These are phyloP conservation scores for Torulaspora indica DNA, from an alignment of 805 yeast species.

Conservation along the genomic window DNA sequence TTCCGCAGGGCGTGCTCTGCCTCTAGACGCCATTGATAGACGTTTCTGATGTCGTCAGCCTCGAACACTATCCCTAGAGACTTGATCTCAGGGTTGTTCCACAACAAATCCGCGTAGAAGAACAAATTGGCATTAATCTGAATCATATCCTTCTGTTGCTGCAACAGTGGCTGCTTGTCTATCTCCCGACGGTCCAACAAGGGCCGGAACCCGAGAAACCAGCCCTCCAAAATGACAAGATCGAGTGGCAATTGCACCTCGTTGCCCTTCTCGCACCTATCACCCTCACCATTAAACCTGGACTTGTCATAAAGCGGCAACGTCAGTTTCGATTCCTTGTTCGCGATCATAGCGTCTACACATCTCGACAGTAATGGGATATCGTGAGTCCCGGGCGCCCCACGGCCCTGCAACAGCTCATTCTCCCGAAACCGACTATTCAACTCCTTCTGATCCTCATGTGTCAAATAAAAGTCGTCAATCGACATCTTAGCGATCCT, in stretches of 20 bases:
- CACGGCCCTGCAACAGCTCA: constrained; percentile 66
- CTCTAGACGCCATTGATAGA: constrained; percentile 73
- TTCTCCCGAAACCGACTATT: constrained; percentile 43
- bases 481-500: constrained; percentile 54
- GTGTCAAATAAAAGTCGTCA: constrained; percentile 81
- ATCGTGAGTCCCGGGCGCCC: constrained; percentile 94
- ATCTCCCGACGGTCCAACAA: constrained; percentile 31
- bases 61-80: constrained; percentile 59
- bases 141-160: constrained; percentile 31
- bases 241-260: constrained; percentile 43
- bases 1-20: constrained; percentile 39
- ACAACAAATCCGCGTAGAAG: constrained; percentile 43
- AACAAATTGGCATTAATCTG: constrained; percentile 50
- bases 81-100: constrained; percentile 47
- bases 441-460: constrained; percentile 51
- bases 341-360: constrained; percentile 34
- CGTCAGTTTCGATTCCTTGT: constrained; percentile 31
- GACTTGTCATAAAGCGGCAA: constrained; percentile 81
- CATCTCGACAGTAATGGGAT: constrained; percentile 32
- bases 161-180: constrained; percentile 16
- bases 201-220: constrained; percentile 80
- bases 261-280: constrained; percentile 44
- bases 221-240: constrained; percentile 81
- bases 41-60: constrained; percentile 56
- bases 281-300: constrained; percentile 68